Evolutionary conservation across 768 basidiomycete genomes (phyloP).

Genomic region (Coprinopsis strossmayeri): DNA sequence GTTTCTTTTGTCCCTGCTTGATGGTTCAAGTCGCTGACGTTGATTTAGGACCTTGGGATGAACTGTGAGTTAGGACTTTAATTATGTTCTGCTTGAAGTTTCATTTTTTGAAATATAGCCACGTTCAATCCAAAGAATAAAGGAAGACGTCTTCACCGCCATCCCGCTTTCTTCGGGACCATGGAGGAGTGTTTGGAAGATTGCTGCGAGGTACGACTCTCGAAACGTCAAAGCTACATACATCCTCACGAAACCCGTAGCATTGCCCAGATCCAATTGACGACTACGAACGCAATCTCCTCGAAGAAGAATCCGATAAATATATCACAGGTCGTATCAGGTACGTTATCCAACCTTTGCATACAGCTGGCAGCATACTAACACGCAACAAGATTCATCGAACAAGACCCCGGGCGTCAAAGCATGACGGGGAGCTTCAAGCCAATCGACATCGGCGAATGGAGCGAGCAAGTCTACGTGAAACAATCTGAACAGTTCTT

Average conservation of each 20-base stretch:
- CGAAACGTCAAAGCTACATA: no score
- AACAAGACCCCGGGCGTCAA: slow-evolving; percentile 57
- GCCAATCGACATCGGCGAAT: slow-evolving; percentile 61
- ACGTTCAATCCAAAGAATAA: slow-evolving; percentile 62
- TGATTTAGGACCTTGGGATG: slow-evolving; percentile 46
- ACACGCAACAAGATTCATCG: slow-evolving; percentile 33
- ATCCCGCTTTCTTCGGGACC: slow-evolving; percentile 57
- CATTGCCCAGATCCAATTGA: slow-evolving; percentile 49
- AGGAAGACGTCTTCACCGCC: slow-evolving; percentile 50
- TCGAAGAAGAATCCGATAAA: slow-evolving; percentile 44
- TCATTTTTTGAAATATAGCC: slow-evolving; percentile 16
- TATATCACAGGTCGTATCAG: slow-evolving; percentile 49
- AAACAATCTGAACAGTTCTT: slow-evolving; percentile 50
- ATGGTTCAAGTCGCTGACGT: background rate
- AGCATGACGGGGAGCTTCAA: slow-evolving; percentile 58
- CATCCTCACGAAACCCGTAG: slow-evolving; percentile 21
- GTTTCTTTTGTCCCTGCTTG: no score
- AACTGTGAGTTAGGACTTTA: slow-evolving; percentile 33
- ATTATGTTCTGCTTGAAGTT: no score
- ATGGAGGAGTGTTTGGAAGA: slow-evolving; percentile 51
- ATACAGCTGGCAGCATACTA: background rate
- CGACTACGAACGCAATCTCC: slow-evolving; percentile 47
- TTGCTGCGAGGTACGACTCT: slow-evolving; percentile 45
- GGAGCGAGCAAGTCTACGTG: slow-evolving; percentile 57
- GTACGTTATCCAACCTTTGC: slow-evolving; percentile 23